Conservation (phyloP, 2,329 filamentous ascomycete species). For the Fusarium haematococcum region DNA sequence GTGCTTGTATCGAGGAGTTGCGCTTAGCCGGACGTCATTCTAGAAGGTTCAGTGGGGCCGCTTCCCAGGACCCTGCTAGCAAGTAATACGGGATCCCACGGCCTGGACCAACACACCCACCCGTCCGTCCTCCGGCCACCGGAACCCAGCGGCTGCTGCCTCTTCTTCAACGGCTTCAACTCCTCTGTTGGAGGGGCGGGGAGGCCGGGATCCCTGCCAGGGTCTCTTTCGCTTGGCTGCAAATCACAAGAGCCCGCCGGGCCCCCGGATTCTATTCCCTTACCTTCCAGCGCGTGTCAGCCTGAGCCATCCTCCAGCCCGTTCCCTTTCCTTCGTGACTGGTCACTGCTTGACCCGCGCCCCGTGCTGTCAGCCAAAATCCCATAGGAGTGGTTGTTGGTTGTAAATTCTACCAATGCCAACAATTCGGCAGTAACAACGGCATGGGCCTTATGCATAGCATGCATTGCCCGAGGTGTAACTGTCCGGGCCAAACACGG, state of each 20-base stretch:
- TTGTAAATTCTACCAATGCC: not conserved
- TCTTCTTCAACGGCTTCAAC: conserved; percentile 19
- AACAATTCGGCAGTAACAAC: not conserved
- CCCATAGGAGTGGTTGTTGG: not conserved
- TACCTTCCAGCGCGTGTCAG: conserved; percentile 10
- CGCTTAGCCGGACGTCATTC: conserved; percentile 52
- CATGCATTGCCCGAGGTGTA: not conserved
- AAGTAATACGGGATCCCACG: not conserved
- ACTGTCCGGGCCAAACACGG: not conserved
- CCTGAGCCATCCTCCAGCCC: conserved; percentile 14
- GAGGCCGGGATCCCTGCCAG: conserved; percentile 8
- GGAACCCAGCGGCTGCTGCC: not conserved
- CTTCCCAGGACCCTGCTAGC: conserved; percentile 13
- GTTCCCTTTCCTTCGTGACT: not conserved
- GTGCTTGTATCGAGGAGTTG: conserved; percentile 49
- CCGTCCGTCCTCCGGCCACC: conserved; percentile 7
- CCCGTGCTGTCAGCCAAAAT: conserved; percentile 1
- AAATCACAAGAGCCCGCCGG: conserved; percentile 35
- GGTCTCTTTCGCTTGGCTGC: conserved; percentile 34
- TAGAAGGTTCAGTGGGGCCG: conserved; percentile 60
- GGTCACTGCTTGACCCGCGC: not conserved
- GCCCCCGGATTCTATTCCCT: conserved; percentile 23
- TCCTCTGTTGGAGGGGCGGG: not conserved
- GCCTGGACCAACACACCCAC: conserved; percentile 11
- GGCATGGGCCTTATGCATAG: not conserved